Evolutionary conservation across 1,139 yeast species (phyloP).

Genomic region (Hemisphaericaspora lyxosophila): DNA sequence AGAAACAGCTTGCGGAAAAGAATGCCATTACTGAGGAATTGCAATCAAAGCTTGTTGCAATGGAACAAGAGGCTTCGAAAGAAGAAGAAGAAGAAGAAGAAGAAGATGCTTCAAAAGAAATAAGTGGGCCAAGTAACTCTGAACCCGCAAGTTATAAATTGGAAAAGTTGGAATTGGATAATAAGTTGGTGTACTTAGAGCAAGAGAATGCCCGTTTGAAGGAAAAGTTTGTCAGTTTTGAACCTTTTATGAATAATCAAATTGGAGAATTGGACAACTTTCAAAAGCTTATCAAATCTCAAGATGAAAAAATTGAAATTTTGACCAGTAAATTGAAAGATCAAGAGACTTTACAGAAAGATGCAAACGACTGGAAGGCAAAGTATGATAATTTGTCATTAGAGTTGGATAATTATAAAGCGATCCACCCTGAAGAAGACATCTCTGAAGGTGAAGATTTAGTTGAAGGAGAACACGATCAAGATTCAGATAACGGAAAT

Average conservation of each 20-base stretch:
- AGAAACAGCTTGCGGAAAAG: constrained; percentile 31
- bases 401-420: constrained; percentile 46
- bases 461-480: constrained; percentile 9
- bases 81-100: constrained; percentile 23
- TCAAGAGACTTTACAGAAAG: constrained; percentile 46
- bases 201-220: constrained; percentile 46
- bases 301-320: constrained; percentile 46
- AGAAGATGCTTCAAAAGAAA: not conserved
- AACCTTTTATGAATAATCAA: constrained; percentile 57
- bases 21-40: constrained; percentile 38
- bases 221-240: constrained; percentile 45
- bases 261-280: constrained; percentile 53
- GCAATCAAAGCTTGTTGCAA: constrained; percentile 29
- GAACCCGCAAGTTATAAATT: constrained; percentile 42
- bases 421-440: constrained; percentile 37
- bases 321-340: constrained; percentile 45
- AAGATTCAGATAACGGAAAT: constrained; percentile 14
- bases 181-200: constrained; percentile 46
- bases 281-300: constrained; percentile 55
- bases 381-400: constrained; percentile 44
- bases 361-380: constrained; percentile 47
- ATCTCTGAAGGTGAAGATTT: constrained; percentile 30
- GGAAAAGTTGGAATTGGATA: constrained; percentile 45
- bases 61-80: no score
- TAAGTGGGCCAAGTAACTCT: constrained; percentile 18